A percentile compares a stretch with the other conserved stretches of the same genome.
Evolutionary conservation across 805 yeast species (phyloP).

Genomic region (Pichia occidentalis): DNA sequence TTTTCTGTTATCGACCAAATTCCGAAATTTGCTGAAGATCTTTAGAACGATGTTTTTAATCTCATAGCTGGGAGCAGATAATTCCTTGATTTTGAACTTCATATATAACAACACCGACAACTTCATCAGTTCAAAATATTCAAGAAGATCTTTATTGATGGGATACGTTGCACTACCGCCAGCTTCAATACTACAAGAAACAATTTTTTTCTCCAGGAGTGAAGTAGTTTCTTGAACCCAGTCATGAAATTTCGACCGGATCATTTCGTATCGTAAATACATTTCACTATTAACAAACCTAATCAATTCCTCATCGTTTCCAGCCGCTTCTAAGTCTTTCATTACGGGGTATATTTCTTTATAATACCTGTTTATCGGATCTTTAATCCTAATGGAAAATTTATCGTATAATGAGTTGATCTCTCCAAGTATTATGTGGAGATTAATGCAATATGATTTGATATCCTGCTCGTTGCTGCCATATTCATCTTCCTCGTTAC

Average conservation of each 20-base stretch:
- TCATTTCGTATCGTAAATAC: slow-evolving; percentile 17
- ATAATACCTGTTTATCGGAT: slow-evolving; percentile 7
- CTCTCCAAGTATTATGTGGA: slow-evolving; percentile 19
- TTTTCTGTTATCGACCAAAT: slow-evolving; percentile 9
- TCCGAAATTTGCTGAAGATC: slow-evolving; percentile 17
- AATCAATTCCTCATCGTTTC: slow-evolving; percentile 10
- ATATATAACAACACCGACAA: slow-evolving; percentile 16
- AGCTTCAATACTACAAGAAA: slow-evolving; percentile 13
- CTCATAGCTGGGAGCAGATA: slow-evolving; percentile 20
- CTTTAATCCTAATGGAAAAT: slow-evolving; percentile 9
- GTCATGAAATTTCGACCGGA: slow-evolving; percentile 20
- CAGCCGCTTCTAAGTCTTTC: slow-evolving; percentile 3
- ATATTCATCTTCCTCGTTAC: slow-evolving; percentile 1
- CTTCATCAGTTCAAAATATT: slow-evolving; percentile 21
- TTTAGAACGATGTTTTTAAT: slow-evolving; percentile 19
- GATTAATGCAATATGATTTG: slow-evolving; percentile 17
- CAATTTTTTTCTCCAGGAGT: slow-evolving; percentile 12
- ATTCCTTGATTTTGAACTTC: slow-evolving; percentile 17
- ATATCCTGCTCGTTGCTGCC: neutral
- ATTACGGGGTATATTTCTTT: slow-evolving; percentile 4
- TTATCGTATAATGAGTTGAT: slow-evolving; percentile 15
- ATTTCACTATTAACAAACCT: slow-evolving; percentile 10
- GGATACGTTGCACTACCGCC: slow-evolving; percentile 3
- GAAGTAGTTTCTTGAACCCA: slow-evolving; percentile 20
- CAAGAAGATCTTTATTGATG: slow-evolving; percentile 7